Percentiles rank a stretch among this genome's conserved stretches.
Conservation (phyloP, 345 rosid genomes). For the Streptanthus diversifolius region DNA sequence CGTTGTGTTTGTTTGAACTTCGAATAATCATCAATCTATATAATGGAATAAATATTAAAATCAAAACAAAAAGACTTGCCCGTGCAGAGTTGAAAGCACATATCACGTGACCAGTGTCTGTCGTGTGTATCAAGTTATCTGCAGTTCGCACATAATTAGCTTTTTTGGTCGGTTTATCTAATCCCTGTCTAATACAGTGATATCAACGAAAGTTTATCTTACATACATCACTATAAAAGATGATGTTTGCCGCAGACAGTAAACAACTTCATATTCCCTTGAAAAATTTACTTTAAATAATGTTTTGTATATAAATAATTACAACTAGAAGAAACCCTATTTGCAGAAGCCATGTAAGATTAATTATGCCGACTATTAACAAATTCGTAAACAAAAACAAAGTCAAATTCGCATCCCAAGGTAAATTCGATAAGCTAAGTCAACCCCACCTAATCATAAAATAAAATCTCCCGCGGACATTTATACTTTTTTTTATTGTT, state of each 20-base stretch:
- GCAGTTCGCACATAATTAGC: background rate
- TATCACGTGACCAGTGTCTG: constrained; percentile 7
- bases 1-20: background rate
- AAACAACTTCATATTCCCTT: background rate
- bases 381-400: background rate
- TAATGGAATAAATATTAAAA: background rate
- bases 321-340: background rate
- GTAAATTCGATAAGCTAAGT: constrained; percentile 17
- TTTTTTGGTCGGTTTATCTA: background rate
- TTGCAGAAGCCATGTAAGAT: constrained; percentile 6
- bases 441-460: constrained; percentile 25
- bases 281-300: background rate
- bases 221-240: background rate
- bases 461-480: constrained; percentile 11
- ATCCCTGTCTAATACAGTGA: background rate
- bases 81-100: constrained; percentile 16
- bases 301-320: background rate
- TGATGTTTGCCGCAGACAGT: background rate
- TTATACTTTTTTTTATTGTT: background rate
- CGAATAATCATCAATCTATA: background rate
- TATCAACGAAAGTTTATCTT: background rate
- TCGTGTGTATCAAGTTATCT: constrained; percentile 7
- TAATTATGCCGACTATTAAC: constrained; percentile 20
- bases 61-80: constrained; percentile 11
- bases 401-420: constrained; percentile 12